Percentiles rank a stretch among this genome's conserved stretches.
Evolutionary conservation across 768 basidiomycete genomes (phyloP).

Genomic region (Mycena chlorophos): DNA sequence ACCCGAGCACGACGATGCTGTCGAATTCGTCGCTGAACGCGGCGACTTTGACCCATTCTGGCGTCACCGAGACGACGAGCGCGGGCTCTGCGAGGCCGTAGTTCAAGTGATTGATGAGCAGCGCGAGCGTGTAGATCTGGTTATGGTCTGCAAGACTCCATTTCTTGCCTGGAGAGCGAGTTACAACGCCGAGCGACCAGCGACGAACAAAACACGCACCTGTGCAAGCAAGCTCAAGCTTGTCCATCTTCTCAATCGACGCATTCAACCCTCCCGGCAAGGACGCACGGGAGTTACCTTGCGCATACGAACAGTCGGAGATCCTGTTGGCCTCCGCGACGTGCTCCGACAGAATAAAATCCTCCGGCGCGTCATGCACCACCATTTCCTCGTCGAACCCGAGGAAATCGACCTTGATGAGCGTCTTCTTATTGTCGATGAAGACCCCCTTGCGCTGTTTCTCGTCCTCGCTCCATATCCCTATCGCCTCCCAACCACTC

Average conservation of each 20-base stretch:
- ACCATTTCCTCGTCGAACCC: slow-evolving; percentile 16
- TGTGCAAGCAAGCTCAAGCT: slow-evolving; percentile 11
- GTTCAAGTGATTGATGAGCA: slow-evolving; percentile 22
- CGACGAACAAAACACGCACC: slow-evolving; percentile 4
- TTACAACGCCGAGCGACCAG: not conserved
- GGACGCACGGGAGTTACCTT: slow-evolving; percentile 16
- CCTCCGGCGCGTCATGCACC: slow-evolving; percentile 9
- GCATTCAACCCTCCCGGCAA: slow-evolving; percentile 16
- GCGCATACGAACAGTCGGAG: slow-evolving; percentile 13
- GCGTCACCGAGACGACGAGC: slow-evolving; percentile 16
- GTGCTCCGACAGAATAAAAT: slow-evolving; percentile 18
- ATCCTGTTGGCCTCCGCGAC: slow-evolving; percentile 16
- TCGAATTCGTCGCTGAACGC: slow-evolving; percentile 21
- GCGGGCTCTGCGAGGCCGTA: slow-evolving; percentile 21
- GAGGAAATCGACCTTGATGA: slow-evolving; percentile 12
- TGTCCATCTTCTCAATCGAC: slow-evolving; percentile 22
- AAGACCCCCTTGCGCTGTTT: slow-evolving; percentile 11
- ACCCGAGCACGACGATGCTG: slow-evolving; percentile 20
- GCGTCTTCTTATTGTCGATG: slow-evolving; percentile 9
- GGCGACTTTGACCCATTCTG: slow-evolving; percentile 23
- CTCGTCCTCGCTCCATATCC: slow-evolving; percentile 11
- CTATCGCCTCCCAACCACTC: slow-evolving; percentile 17
- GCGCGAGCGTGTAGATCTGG: slow-evolving; percentile 20
- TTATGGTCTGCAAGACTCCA: slow-evolving; percentile 15
- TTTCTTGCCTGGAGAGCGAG: slow-evolving; percentile 4